Evolutionary conservation across 2,329 filamentous ascomycete species (phyloP), one percentile per base, ranked within the genome.

Genomic region (Bipolaris bicolor): DNA sequence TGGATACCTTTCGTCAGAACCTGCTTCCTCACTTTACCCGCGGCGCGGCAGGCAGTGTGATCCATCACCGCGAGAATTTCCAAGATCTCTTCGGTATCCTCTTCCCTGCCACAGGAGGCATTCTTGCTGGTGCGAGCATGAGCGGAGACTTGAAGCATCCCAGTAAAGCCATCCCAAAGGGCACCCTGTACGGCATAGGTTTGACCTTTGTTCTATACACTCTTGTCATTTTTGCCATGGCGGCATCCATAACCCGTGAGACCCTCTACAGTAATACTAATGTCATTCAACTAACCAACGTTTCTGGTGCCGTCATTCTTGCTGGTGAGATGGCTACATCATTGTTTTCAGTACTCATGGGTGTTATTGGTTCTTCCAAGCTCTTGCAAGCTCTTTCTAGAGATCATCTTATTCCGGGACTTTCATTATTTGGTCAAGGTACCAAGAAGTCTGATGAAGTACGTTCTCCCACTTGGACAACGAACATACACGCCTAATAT

Each of bases 271-370:
- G 79, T 34, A 90, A 93, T 68, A 83, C 88, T 39, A 95, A 96
- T 69, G 86, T 96, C 47, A 90, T 96, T 48, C 89, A 92, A 67
- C 82, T 91, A 81, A 90, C 87, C n/a, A 96, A 89, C 68, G 68
- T 92, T n/a, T 95, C 89, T 15, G 84, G 86, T 0, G 80, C 86
- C 3, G 71, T 95, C 5, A 87, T 96, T 24, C 83, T 96, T 3
- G 85, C 91, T 1, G 92, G 92, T 55, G 92, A 96, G 75, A 89
- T 92, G 65, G 89, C 91, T 2, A 90, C 90, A 1, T 89, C 89
- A 1, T 88, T 93, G 67, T 96, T 96, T 78, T 96, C 91, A 0
- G 88, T 90, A 4, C 76, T 96, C 49, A 96, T 96, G 89, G 92
- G 92, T 3, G 84, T 96, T 37, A 91, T 96, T 62, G 91, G 90